Conservation (phyloP, 768 basidiomycete species). For the Mycena galericulata region DNA sequence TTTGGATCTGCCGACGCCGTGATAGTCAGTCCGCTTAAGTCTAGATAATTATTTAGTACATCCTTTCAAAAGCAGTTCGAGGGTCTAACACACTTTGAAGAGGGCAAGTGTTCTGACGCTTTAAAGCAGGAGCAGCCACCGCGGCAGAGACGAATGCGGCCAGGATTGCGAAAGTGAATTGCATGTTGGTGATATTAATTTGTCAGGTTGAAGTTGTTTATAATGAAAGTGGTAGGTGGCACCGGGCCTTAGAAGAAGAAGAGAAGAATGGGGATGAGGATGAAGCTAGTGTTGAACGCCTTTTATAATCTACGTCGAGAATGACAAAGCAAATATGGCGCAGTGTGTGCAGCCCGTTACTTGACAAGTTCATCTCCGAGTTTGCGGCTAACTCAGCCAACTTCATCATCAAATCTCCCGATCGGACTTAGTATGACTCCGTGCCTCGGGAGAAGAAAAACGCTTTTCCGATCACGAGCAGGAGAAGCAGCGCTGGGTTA, state of each 20-base stretch:
- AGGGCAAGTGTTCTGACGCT: conserved; percentile 25
- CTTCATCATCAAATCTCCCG: too few relatives aligned
- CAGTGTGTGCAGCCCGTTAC: too few relatives aligned
- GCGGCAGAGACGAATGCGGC: conserved; percentile 19
- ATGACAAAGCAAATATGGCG: too few relatives aligned
- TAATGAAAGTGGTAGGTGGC: background rate
- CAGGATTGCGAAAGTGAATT: conserved; percentile 22
- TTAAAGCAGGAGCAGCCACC: conserved; percentile 18
- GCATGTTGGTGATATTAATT: conserved; percentile 13
- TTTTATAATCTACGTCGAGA: conserved; percentile 17
- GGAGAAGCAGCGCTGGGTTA: too few relatives aligned
- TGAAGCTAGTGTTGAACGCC: background rate
- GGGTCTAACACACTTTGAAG: conserved; percentile 11
- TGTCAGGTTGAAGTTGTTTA: background rate
- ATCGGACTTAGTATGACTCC: too few relatives aligned
- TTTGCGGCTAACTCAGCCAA: too few relatives aligned
- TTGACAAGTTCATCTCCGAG: too few relatives aligned
- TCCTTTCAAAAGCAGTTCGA: background rate
- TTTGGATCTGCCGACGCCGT: conserved; percentile 20
- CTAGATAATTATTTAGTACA: background rate
- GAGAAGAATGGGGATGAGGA: conserved; percentile 12
- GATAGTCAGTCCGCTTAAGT: conserved; percentile 13
- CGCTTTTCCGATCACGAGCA: too few relatives aligned
- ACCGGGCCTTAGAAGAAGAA: conserved; percentile 3
- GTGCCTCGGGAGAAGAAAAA: too few relatives aligned